Evolutionary conservation across 441 rosid genomes (phyloP).

Genomic region (Gossypium davidsonii): DNA sequence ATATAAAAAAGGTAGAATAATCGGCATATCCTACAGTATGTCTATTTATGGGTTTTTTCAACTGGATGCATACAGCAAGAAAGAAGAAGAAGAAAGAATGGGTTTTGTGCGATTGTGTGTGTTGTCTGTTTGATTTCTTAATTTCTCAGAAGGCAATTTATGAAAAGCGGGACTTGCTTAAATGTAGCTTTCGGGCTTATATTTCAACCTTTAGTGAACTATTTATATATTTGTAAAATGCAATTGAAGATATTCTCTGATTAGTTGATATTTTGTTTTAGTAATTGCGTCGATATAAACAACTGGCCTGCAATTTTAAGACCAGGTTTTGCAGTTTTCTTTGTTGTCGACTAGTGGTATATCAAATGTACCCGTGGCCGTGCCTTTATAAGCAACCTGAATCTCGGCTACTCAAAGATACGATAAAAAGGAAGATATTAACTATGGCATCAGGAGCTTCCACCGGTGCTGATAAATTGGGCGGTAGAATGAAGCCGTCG

Average conservation of each 20-base stretch:
- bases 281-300: neutral
- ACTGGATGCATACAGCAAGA: too few species aligned
- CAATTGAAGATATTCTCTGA: neutral
- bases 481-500: constrained; percentile 35
- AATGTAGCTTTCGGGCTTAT: too few species aligned
- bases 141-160: too few species aligned
- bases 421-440: neutral
- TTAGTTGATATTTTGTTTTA: neutral
- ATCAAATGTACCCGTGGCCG: constrained; percentile 15
- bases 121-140: too few species aligned
- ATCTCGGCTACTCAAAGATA: constrained; percentile 8
- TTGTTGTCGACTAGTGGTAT: constrained; percentile 8
- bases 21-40: too few species aligned
- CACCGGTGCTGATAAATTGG: neutral
- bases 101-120: too few species aligned
- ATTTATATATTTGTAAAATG: neutral
- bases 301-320: constrained; percentile 11
- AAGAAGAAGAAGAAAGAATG: too few species aligned
- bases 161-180: too few species aligned
- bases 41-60: too few species aligned
- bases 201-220: too few species aligned
- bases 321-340: constrained; percentile 14
- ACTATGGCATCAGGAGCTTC: constrained; percentile 17
- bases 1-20: too few species aligned
- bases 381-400: constrained; percentile 12